Conservation (phyloP, 192 early-diverging fungal species). For the Gamsiella multidivaricata region DNA sequence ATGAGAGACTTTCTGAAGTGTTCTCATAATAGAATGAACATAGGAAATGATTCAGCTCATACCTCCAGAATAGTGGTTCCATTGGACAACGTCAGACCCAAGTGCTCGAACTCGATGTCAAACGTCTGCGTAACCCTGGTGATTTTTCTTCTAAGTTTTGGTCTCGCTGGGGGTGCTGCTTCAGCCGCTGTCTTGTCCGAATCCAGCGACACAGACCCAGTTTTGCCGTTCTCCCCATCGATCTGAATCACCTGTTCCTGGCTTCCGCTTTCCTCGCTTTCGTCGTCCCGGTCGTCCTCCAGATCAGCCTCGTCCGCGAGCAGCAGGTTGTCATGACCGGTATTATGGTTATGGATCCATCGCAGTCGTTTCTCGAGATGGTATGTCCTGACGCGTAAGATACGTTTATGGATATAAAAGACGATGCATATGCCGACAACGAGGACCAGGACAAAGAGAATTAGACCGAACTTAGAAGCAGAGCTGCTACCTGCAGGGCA, state of each 20-base stretch:
- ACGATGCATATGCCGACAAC: constrained; percentile 37
- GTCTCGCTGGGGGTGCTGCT: constrained; percentile 3
- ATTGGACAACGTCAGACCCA: constrained; percentile 50
- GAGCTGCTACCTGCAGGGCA: constrained; percentile 51
- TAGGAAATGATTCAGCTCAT: neutral
- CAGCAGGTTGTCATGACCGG: constrained; percentile 28
- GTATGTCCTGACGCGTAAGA: constrained; percentile 25
- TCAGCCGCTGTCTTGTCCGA: constrained; percentile 10
- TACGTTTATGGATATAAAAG: constrained; percentile 40
- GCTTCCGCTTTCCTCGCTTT: neutral
- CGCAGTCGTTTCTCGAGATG: constrained; percentile 47
- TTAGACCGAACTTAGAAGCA: constrained; percentile 44
- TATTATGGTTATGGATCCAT: constrained; percentile 48
- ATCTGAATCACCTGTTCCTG: constrained; percentile 23
- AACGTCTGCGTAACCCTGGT: constrained; percentile 52
- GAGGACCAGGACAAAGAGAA: constrained; percentile 26
- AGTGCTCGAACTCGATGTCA: constrained; percentile 66
- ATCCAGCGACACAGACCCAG: neutral
- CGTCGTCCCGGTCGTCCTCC: neutral
- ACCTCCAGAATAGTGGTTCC: constrained; percentile 66
- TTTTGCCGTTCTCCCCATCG: neutral
- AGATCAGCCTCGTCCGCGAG: constrained; percentile 20
- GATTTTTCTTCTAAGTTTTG: constrained; percentile 1
- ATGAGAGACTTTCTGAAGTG: too few species aligned
- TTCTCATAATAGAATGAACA: too few species aligned